These are phyloP conservation scores for Lophiostoma macrostomum DNA, from an alignment of 495 filamentous ascomycete genomes.

Conservation along the genomic window DNA sequence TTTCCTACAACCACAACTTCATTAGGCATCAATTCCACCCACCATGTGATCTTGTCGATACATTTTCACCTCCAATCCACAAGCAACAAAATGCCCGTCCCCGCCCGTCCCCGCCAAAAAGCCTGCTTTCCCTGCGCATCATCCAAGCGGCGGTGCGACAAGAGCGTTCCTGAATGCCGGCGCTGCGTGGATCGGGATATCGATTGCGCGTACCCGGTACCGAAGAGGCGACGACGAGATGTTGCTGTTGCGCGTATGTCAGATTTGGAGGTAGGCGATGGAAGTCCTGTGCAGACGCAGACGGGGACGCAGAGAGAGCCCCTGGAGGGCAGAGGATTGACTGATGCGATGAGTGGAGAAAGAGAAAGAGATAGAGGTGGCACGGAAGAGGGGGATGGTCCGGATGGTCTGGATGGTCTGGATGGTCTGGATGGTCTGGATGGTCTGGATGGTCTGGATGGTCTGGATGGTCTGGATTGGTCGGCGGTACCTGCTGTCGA, in stretches of 20 bases:
- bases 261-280: slow-evolving; percentile 3
- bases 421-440: background rate
- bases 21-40: too few species aligned
- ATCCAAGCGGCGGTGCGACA: slow-evolving; percentile 25
- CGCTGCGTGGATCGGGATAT: slow-evolving; percentile 24
- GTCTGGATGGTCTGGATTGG: background rate
- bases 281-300: too few species aligned
- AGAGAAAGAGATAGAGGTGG: too few species aligned
- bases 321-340: too few species aligned
- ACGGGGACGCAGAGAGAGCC: too few species aligned
- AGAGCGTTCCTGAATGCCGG: slow-evolving; percentile 20
- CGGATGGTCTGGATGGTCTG: slow-evolving; percentile 12
- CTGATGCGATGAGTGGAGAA: too few species aligned
- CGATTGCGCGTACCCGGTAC: slow-evolving; percentile 22
- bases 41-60: too few species aligned
- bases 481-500: background rate
- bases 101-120: slow-evolving; percentile 2
- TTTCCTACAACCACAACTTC: too few species aligned
- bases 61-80: background rate
- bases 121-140: slow-evolving; percentile 18
- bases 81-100: background rate
- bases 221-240: slow-evolving; percentile 17
- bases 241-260: slow-evolving; percentile 8
- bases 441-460: background rate
- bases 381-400: too few species aligned